Conservation (phyloP, 164 flowering plant genomes). For the Annona squamosa region DNA sequence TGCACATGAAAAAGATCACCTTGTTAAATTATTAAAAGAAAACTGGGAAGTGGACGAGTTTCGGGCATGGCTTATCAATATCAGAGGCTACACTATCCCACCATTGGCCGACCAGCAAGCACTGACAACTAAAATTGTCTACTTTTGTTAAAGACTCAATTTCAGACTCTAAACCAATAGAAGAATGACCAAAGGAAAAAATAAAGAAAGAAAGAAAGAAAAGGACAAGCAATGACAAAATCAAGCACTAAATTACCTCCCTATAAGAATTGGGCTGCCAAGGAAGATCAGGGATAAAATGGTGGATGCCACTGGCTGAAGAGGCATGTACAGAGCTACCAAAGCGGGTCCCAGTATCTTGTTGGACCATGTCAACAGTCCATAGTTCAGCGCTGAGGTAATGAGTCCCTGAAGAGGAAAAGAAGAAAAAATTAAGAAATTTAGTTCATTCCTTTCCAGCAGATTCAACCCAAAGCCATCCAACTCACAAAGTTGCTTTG, state of each 20-base stretch:
- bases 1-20: background rate
- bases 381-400: conserved; percentile 90
- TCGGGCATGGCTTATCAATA: background rate
- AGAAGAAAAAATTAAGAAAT: background rate
- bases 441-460: background rate
- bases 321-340: conserved; percentile 88
- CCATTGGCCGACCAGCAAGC: background rate
- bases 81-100: background rate
- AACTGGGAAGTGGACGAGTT: background rate
- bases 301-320: conserved; percentile 91
- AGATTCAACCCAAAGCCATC: background rate
- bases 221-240: background rate
- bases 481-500: too few relatives aligned
- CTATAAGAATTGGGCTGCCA: conserved; percentile 84
- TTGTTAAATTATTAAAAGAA: background rate
- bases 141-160: background rate
- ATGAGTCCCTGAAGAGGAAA: conserved; percentile 55
- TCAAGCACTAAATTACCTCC: conserved; percentile 51
- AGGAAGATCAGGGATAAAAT: conserved; percentile 78
- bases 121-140: background rate
- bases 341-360: conserved; percentile 86
- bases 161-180: background rate
- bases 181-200: background rate
- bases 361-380: conserved; percentile 86
- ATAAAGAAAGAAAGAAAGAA: background rate